Base-by-base conservation (phyloP, 164 flowering plant species). In the Vitis cinerea region DNA sequence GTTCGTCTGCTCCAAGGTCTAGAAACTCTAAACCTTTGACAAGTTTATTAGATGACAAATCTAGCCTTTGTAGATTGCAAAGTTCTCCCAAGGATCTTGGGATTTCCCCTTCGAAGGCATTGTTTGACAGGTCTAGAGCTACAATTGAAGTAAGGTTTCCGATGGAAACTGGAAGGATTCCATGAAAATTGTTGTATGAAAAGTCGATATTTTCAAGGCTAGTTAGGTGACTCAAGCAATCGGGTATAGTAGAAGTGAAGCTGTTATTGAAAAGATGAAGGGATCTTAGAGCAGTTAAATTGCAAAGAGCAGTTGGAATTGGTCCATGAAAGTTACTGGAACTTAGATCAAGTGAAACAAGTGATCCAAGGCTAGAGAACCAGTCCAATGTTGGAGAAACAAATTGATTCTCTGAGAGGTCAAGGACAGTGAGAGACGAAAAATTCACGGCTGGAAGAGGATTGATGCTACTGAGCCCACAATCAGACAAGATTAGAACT, bases 1-100 rank as follows among this genome's bases (percentile, higher is more conserved):
- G 44, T 37, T 37, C 7, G 7, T 37, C 0, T 6, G 44, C 44
- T 37, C 7, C 7, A 3, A 0, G 44, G 7, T 37, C 7, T 37
- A 37, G 7, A 6, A 37, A 37, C 44, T 37, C 44, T 37, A 37
- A 6, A 0, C 44, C 7, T 37, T 37, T 37, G 7, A 23, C 27
- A 23, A 23, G 27, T 23, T 23, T 23, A 23, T 23, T 23, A 1
- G 27, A 23, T 23, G 27, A 23, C 27, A 23, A 23, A 23, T 23
- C 27, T 23, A 23, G 27, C 27, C 27, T 23, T 23, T 23, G 27
- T 23, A 23, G 27, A 23, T 23, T 23, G 27, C 63, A 64, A 71
- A 71, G 61, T 0, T 44, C 29, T 64, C 52, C 62, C 9, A 71
- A n/a, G 0, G 74, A 64, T 47, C 2, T 51, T 10, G 69, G 74